phyloP scores from a whole-genome alignment of 208 protist species.

The Leishmania tropica region DNA sequence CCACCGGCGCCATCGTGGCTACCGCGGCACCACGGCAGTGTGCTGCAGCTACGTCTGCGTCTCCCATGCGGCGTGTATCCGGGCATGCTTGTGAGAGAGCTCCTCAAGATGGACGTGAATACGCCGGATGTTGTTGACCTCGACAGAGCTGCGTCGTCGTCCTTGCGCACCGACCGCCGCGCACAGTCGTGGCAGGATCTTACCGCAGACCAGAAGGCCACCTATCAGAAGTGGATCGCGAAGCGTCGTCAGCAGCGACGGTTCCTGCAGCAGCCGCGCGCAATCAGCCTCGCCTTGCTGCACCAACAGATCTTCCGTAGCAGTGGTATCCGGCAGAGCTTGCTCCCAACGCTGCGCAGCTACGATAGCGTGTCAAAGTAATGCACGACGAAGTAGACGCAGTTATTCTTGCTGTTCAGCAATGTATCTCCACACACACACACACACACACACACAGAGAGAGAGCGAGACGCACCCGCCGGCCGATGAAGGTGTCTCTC shows the following conservation, averaged over 20 bases:
- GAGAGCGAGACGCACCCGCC: background rate
- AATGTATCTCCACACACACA: background rate
- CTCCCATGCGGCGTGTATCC: constrained; percentile 75
- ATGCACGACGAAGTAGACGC: background rate
- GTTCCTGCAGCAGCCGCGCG: constrained; percentile 53
- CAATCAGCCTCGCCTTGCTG: constrained; percentile 74
- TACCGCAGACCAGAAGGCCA: constrained; percentile 51
- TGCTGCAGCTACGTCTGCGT: constrained; percentile 59
- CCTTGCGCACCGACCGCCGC: constrained; percentile 33
- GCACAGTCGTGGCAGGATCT: constrained; percentile 51
- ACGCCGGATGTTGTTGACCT: constrained; percentile 77
- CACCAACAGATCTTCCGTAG: constrained; percentile 90
- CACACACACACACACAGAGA: background rate
- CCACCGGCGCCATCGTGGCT: constrained; percentile 80
- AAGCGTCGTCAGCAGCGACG: constrained; percentile 65
- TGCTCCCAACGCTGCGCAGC: constrained; percentile 81
- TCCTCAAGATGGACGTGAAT: constrained; percentile 87
- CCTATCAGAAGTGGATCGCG: constrained; percentile 53
- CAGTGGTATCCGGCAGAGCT: constrained; percentile 69
- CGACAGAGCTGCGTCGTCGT: constrained; percentile 41
- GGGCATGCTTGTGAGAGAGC: constrained; percentile 79
- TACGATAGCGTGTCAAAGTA: constrained; percentile 88
- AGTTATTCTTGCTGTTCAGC: background rate
- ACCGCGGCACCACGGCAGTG: constrained; percentile 54
- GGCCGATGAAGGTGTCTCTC: background rate